A percentile compares a stretch with the other conserved stretches of the same genome.
Evolutionary conservation across 768 basidiomycete genomes (phyloP).

Genomic region (Russula griseocarnosa): DNA sequence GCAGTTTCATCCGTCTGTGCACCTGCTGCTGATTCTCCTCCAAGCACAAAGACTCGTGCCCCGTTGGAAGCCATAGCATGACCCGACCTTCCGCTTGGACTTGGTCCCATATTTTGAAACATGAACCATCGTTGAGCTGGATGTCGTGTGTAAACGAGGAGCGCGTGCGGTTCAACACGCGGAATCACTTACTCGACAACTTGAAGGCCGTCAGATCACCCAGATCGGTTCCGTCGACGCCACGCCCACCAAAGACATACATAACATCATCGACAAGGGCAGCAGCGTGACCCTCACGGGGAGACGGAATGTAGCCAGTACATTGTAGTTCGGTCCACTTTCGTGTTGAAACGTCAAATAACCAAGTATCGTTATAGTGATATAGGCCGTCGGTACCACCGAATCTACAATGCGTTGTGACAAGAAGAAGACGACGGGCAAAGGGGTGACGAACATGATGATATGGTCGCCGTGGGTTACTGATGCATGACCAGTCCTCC

Average conservation of each 20-base stretch:
- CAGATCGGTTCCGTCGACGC: constrained; percentile 94
- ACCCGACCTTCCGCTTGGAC: constrained; percentile 84
- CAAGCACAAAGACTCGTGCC: constrained; percentile 84
- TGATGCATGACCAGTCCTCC: constrained; percentile 89
- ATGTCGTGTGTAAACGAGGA: constrained; percentile 5
- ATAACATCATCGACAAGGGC: constrained; percentile 96
- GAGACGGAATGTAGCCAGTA: constrained; percentile 94
- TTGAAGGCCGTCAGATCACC: constrained; percentile 96
- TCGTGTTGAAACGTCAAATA: constrained; percentile 75
- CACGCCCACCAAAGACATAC: constrained; percentile 95
- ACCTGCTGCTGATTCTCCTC: constrained; percentile 84
- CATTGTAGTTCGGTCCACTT: constrained; percentile 91
- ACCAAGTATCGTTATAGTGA: constrained; percentile 99
- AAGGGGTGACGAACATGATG: constrained; percentile 24
- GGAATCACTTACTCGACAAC: constrained; percentile 73
- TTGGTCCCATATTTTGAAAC: constrained; percentile 99
- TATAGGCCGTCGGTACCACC: constrained; percentile 98
- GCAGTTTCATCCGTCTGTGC: constrained; percentile 72
- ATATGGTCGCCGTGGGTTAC: constrained; percentile 64
- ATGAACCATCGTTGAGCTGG: constrained; percentile 98
- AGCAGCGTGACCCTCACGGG: constrained; percentile 92
- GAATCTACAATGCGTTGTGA: constrained; percentile 53
- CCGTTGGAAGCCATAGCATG: constrained; percentile 98
- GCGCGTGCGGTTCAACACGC: neutral
- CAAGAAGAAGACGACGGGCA: constrained; percentile 20